phyloP scores from a whole-genome alignment of 768 basidiomycete genomes.

The Suillus variegatus region DNA sequence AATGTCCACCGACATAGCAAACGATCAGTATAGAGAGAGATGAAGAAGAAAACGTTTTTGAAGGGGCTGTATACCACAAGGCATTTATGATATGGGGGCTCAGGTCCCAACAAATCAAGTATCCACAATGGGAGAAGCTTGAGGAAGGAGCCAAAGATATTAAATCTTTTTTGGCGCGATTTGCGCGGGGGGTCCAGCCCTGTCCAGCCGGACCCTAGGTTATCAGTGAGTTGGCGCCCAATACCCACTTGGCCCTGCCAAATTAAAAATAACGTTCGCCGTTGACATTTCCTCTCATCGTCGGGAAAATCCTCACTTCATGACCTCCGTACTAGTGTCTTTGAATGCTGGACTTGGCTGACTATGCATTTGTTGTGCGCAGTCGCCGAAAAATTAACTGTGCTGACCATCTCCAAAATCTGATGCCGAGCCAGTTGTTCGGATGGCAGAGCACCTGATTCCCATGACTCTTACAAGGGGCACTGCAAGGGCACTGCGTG shows the following conservation, averaged over 20 bases:
- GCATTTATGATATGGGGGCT: not conserved
- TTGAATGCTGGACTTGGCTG: not conserved
- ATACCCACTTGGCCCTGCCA: not conserved
- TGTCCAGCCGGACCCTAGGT: not conserved
- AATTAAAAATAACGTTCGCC: not conserved
- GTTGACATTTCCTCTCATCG: not conserved
- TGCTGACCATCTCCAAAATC: not conserved
- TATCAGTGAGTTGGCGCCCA: not conserved
- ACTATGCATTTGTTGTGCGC: not conserved
- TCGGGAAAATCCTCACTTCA: not conserved
- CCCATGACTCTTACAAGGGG: no score
- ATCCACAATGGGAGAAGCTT: not conserved
- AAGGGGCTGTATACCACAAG: not conserved
- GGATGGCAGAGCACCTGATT: no score
- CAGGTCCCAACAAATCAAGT: conserved; percentile 3
- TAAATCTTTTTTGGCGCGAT: not conserved
- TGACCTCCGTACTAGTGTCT: not conserved
- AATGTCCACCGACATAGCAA: conserved; percentile 6
- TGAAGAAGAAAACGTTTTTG: not conserved
- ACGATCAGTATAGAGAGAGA: not conserved
- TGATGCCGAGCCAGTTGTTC: not conserved
- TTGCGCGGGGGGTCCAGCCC: not conserved
- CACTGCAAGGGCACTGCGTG: no score
- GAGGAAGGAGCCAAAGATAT: not conserved
- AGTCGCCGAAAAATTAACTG: not conserved